phyloP scores from a whole-genome alignment of 305 asterid species.

The Solanum hybrid region DNA sequence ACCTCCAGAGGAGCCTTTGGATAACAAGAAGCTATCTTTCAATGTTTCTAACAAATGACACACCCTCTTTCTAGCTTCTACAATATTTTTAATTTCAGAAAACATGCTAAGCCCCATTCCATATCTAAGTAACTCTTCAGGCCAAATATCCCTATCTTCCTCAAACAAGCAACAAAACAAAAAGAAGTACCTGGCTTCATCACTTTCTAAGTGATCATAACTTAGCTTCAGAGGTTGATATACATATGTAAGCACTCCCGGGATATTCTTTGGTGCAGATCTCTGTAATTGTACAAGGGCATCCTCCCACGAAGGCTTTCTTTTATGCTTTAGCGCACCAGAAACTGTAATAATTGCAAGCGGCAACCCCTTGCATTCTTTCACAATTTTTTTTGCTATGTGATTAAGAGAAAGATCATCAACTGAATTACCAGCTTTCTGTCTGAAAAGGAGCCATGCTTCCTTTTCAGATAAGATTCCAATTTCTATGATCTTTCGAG shows the following conservation, averaged over 20 bases:
- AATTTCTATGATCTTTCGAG: too few relatives aligned
- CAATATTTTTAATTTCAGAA: neutral
- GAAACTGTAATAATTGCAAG: neutral
- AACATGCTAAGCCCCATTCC: neutral
- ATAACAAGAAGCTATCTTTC: neutral
- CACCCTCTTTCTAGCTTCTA: neutral
- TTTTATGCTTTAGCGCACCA: neutral
- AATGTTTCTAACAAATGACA: neutral
- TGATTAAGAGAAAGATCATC: too few relatives aligned
- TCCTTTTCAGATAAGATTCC: too few relatives aligned
- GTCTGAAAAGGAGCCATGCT: too few relatives aligned
- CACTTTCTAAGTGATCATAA: neutral
- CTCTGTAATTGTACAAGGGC: neutral
- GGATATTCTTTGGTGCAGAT: neutral
- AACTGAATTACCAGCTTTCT: too few relatives aligned
- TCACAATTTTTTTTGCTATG: too few relatives aligned
- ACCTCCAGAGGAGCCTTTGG: neutral
- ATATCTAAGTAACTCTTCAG: neutral
- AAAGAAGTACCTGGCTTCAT: neutral
- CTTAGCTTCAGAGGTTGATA: neutral
- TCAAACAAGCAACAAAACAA: neutral
- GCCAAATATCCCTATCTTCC: neutral
- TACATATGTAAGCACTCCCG: neutral
- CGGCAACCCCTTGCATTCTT: neutral
- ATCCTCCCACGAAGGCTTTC: neutral